Base-by-base conservation (phyloP, 345 rosid genomes). In the Carallia pectinifolia region DNA sequence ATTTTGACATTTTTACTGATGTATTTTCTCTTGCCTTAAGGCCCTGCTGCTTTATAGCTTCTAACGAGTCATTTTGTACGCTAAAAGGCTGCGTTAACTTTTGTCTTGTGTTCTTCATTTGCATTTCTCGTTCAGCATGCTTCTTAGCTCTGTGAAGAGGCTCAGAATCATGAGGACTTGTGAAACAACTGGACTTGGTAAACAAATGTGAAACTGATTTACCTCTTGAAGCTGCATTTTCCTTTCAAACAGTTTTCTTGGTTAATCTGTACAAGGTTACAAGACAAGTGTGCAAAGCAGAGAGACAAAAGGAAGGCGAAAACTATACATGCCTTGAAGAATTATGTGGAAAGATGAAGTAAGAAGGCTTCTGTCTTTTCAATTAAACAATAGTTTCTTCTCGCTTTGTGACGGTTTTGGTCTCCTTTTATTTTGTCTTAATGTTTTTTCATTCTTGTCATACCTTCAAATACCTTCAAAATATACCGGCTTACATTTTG, bases 141-240 rank as follows among this genome's bases (percentile, higher is more conserved):
- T 92, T 69, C 74, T 86, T 56, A 65, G 70, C 69, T 87, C 91
- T 2, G 97, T 92, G 74, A 92, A 76, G 84, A 89, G 97, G 87
- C 96, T 95, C 64, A 76, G 93, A 81, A 90, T 95, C 79, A 92
- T 86, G 93, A 85, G 89, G 84, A 85, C 81, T 56, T 82, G 87
- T 7, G 97, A 90, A 56, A 93, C 97, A 48, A 91, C 85, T 66
- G 95, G 97, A 75, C 76, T 86, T 44, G 89, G 92, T 80, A 82
- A 64, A 68, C 50, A 78, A 53, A 36, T 67, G 47, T 76, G 71
- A 60, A 13, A 68, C 62, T 47, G 39, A 44, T 71, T 77, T 59
- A 68, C 65, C 13, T 54, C 2, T 58, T 61, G 72, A 66, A 38
- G 5, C 44, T 62, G 68, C 68, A 48, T 61, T 47, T 59, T 48